Percentiles rank a stretch among this genome's conserved stretches.
Conservation (phyloP, 164 flowering plant species). For the Nelumbo lutea region DNA sequence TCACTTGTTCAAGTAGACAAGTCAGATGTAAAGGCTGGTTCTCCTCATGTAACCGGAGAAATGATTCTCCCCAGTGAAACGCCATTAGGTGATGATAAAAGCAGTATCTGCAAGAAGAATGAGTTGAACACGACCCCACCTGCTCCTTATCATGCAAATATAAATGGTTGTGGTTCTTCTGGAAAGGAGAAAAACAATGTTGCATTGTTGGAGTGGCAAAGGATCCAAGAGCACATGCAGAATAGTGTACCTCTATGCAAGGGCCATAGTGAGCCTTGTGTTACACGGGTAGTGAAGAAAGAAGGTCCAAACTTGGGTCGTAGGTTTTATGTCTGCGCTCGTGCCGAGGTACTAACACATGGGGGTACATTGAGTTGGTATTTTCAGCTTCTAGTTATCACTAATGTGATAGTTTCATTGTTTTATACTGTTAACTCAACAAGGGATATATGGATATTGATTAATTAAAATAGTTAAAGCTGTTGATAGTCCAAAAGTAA, state of each 20-base stretch:
- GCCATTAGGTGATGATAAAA: conserved; percentile 12
- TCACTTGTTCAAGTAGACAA: conserved; percentile 21
- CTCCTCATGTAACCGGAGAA: conserved; percentile 6
- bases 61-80: conserved; percentile 13
- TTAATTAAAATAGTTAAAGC: no score
- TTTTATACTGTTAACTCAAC: background rate
- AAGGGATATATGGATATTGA: background rate
- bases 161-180: conserved; percentile 12
- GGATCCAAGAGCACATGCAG: conserved; percentile 86
- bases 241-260: conserved; percentile 83
- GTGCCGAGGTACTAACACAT: conserved; percentile 70
- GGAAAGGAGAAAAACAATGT: conserved; percentile 37
- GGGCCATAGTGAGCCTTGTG: conserved; percentile 90
- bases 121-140: conserved; percentile 14
- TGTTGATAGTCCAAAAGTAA: no score
- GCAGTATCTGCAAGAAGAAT: conserved; percentile 6
- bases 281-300: conserved; percentile 81
- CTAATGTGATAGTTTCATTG: background rate
- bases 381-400: background rate
- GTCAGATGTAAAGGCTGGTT: conserved; percentile 3
- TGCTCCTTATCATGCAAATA: conserved; percentile 25
- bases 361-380: background rate
- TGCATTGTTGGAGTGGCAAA: conserved; percentile 81
- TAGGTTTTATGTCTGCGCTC: conserved; percentile 84
- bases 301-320: conserved; percentile 81